These are phyloP conservation scores for Mycena sanguinolenta DNA, from an alignment of 768 basidiomycete species.

Conservation along the genomic window DNA sequence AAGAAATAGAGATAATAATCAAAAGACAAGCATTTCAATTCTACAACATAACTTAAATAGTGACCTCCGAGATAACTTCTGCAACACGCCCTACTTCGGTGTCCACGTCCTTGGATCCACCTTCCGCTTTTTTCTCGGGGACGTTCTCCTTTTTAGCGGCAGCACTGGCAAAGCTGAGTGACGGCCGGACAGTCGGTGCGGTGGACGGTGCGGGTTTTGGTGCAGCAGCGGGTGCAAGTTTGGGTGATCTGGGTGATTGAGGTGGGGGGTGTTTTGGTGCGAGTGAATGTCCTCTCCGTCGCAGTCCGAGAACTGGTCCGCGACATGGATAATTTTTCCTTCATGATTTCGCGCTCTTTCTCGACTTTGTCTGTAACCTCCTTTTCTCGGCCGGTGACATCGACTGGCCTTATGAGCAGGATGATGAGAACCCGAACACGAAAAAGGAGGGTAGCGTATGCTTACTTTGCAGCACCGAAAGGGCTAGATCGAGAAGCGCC, in stretches of 20 bases:
- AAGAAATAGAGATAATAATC: conserved; percentile 26
- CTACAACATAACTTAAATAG: conserved; percentile 38
- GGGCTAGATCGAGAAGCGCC: conserved; percentile 72
- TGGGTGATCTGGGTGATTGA: conserved; percentile 45
- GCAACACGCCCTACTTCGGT: conserved; percentile 27
- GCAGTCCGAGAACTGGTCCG: conserved; percentile 65
- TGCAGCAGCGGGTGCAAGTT: conserved; percentile 42
- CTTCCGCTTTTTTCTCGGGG: conserved; percentile 30
- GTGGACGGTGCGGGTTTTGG: conserved; percentile 49
- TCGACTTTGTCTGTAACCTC: conserved; percentile 80
- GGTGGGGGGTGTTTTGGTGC: conserved; percentile 49
- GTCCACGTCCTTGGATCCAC: conserved; percentile 24
- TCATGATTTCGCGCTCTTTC: conserved; percentile 70
- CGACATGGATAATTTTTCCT: conserved; percentile 67
- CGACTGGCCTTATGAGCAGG: not conserved
- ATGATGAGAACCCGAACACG: conserved; percentile 44
- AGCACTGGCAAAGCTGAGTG: conserved; percentile 86
- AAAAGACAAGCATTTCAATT: conserved; percentile 29
- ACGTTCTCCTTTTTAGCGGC: conserved; percentile 66
- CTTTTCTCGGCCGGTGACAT: conserved; percentile 70
- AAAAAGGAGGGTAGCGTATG: conserved; percentile 25
- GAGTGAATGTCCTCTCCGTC: conserved; percentile 58
- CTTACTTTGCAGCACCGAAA: conserved; percentile 89
- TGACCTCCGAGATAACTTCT: conserved; percentile 35
- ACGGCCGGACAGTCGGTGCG: conserved; percentile 72